Evolutionary conservation across 805 yeast species (phyloP).

Genomic region (Candida arabinofermentans): DNA sequence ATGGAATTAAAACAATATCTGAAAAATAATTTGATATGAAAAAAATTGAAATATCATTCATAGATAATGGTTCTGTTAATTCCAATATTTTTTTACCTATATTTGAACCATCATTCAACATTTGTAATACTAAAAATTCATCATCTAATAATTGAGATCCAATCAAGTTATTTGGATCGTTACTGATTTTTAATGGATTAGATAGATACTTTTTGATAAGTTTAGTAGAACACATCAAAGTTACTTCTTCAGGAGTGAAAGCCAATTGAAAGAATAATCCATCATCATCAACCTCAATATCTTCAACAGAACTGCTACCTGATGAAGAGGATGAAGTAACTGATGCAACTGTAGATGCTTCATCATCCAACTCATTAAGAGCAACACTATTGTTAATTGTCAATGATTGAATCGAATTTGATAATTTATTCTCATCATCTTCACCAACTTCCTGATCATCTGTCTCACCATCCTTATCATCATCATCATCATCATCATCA

Average conservation of each 20-base stretch:
- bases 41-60: conserved; percentile 53
- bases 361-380: conserved; percentile 9
- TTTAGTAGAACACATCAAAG: conserved; percentile 47
- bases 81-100: conserved; percentile 52
- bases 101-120: conserved; percentile 55
- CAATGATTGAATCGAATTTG: conserved; percentile 15
- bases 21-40: conserved; percentile 61
- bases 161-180: conserved; percentile 14
- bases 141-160: conserved; percentile 39
- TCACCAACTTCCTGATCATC: conserved; percentile 13
- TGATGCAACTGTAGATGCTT: conserved; percentile 4
- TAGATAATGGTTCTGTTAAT: conserved; percentile 55
- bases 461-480: conserved; percentile 1
- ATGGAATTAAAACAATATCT: conserved; percentile 60
- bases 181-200: conserved; percentile 35
- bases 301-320: neutral
- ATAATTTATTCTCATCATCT: conserved; percentile 5
- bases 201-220: conserved; percentile 37
- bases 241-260: conserved; percentile 59
- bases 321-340: neutral
- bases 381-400: conserved; percentile 6
- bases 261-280: conserved; percentile 56
- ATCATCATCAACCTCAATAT: conserved; percentile 30
- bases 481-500: conserved; percentile 12
- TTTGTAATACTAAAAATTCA: conserved; percentile 49